Conservation (phyloP, 345 rosid genomes). For the Arabis alpina region DNA sequence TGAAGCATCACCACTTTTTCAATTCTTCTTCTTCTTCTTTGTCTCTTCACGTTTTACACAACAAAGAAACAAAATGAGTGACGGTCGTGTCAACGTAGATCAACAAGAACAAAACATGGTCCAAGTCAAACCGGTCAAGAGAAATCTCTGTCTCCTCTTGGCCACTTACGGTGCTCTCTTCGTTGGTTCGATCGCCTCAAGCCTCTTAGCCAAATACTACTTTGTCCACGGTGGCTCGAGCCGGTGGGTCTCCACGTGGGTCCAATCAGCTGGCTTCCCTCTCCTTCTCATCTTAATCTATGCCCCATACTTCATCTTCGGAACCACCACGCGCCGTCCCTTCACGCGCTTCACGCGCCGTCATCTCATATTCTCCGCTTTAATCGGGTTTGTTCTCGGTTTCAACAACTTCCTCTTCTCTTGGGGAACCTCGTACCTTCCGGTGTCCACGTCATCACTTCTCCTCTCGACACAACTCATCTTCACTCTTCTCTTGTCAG, state of each 20-base stretch:
- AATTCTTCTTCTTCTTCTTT: constrained; percentile 9
- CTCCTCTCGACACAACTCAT: constrained; percentile 79
- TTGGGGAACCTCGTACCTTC: constrained; percentile 86
- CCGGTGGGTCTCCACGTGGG: constrained; percentile 96
- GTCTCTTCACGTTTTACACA: constrained; percentile 37
- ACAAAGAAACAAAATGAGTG: constrained; percentile 36
- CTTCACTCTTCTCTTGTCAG: constrained; percentile 83
- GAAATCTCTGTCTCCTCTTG: constrained; percentile 52
- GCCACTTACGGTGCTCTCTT: constrained; percentile 57
- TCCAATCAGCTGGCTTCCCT: constrained; percentile 88
- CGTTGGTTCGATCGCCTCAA: constrained; percentile 71
- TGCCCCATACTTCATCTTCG: constrained; percentile 54
- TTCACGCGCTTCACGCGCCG: constrained; percentile 64
- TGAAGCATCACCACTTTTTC: constrained; percentile 16
- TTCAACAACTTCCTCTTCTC: constrained; percentile 86
- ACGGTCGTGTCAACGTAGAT: constrained; percentile 38
- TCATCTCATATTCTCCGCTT: constrained; percentile 46
- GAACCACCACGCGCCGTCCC: constrained; percentile 69
- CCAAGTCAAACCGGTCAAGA: constrained; percentile 35
- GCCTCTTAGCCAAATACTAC: constrained; percentile 74
- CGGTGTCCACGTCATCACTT: constrained; percentile 89
- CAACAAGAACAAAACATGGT: constrained; percentile 35
- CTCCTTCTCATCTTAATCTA: constrained; percentile 65
- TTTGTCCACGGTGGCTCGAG: constrained; percentile 80
- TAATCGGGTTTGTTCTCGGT: constrained; percentile 72